Evolutionary conservation across 225 moss, liverwort and hornwort genomes (phyloP).

Genomic region (Bryoerythrophyllum caledonicum): DNA sequence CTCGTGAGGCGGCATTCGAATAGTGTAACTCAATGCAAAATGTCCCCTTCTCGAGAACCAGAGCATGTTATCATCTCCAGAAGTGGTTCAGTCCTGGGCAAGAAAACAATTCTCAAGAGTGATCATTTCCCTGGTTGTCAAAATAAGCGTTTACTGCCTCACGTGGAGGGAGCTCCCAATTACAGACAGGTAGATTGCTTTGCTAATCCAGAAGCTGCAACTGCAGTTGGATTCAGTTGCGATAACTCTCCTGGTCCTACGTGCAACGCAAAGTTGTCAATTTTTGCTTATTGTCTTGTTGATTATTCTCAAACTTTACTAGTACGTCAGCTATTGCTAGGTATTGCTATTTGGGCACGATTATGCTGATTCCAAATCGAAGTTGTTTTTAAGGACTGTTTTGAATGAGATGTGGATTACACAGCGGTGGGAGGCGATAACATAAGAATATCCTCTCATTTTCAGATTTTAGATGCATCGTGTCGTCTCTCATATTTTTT

Average conservation of each 20-base stretch:
- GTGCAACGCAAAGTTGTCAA: background rate
- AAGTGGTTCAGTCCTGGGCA: conserved; percentile 97
- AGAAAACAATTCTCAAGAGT: conserved; percentile 99
- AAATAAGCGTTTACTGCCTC: conserved; percentile 93
- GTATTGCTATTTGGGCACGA: background rate
- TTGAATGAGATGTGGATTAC: no score
- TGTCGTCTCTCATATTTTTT: conserved; percentile 24
- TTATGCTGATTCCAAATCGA: conserved; percentile 4
- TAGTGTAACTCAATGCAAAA: conserved; percentile 64
- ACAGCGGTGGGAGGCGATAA: no score
- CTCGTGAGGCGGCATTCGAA: conserved; percentile 8
- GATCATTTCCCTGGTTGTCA: conserved; percentile 99
- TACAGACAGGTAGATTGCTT: conserved; percentile 85
- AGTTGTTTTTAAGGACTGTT: background rate
- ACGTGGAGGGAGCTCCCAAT: conserved; percentile 98
- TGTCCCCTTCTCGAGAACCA: conserved; percentile 95
- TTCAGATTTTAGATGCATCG: conserved; percentile 4
- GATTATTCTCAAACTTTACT: background rate
- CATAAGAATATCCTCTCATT: background rate
- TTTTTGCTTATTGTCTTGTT: conserved; percentile 20
- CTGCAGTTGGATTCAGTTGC: conserved; percentile 10
- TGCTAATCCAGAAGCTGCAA: conserved; percentile 20
- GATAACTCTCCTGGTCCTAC: background rate
- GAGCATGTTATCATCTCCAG: conserved; percentile 94
- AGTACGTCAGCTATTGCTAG: conserved; percentile 6